phyloP scores from a whole-genome alignment of 140 eudicot genomes.

The Oenanthe javanica region DNA sequence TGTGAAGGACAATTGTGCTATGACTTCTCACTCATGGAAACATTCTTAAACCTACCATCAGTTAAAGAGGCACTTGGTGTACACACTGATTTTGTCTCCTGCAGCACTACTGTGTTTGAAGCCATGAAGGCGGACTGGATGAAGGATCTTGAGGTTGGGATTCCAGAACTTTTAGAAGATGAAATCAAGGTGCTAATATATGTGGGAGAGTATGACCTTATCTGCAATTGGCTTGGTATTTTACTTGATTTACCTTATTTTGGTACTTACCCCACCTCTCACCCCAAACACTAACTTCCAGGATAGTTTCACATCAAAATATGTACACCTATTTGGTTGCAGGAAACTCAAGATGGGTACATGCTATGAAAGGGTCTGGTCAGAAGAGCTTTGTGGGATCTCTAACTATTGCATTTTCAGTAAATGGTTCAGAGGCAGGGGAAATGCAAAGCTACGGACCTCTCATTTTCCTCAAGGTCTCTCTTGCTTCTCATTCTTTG shows the following conservation, averaged over 20 bases:
- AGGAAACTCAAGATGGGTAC: slow-evolving; percentile 87
- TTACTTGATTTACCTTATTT: not conserved
- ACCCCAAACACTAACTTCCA: not conserved
- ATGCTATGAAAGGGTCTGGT: slow-evolving; percentile 86
- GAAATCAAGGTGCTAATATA: slow-evolving; percentile 57
- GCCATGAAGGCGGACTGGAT: slow-evolving; percentile 73
- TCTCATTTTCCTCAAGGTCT: slow-evolving; percentile 56
- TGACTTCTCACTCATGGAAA: not conserved
- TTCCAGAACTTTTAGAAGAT: slow-evolving; percentile 68
- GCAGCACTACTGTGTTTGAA: slow-evolving; percentile 44
- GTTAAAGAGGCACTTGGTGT: slow-evolving; percentile 49
- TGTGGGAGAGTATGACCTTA: slow-evolving; percentile 84
- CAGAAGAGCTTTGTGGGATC: slow-evolving; percentile 48
- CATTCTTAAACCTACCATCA: slow-evolving; percentile 29
- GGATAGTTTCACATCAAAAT: not conserved
- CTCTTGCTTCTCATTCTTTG: slow-evolving; percentile 10
- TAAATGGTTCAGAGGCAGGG: slow-evolving; percentile 60
- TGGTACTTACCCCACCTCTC: not conserved
- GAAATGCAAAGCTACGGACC: slow-evolving; percentile 47
- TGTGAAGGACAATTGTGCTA: not conserved
- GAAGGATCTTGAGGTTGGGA: slow-evolving; percentile 78
- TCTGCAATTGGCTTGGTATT: slow-evolving; percentile 91
- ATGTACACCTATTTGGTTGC: slow-evolving; percentile 4
- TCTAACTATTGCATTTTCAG: slow-evolving; percentile 32
- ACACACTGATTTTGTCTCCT: slow-evolving; percentile 31